These are phyloP conservation scores for Stemphylium vesicarium DNA, from an alignment of 2,329 filamentous ascomycete genomes.

Conservation along the genomic window DNA sequence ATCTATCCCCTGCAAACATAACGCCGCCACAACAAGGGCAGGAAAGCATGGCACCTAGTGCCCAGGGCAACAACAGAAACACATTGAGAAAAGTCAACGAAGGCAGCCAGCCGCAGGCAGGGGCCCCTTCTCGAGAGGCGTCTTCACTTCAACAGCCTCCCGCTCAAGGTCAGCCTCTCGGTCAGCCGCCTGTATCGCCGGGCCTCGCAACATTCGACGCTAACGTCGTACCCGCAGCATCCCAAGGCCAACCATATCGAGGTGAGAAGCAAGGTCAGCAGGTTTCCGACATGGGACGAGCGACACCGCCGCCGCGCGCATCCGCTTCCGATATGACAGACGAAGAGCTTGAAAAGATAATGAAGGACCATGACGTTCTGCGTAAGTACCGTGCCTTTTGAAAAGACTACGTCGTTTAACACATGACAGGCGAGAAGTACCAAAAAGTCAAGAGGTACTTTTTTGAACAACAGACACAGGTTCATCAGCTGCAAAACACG, in stretches of 20 bases:
- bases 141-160: slow-evolving; percentile 44
- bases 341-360: slow-evolving; percentile 55
- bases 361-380: slow-evolving; percentile 59
- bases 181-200: slow-evolving; percentile 45
- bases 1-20: slow-evolving; percentile 35
- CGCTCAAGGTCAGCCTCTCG: slow-evolving; percentile 47
- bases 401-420: slow-evolving; percentile 4
- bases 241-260: slow-evolving; percentile 54
- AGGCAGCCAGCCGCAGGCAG: slow-evolving; percentile 35
- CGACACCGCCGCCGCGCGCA: slow-evolving; percentile 55
- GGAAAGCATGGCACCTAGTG: slow-evolving; percentile 42
- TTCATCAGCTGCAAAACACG: slow-evolving; percentile 96
- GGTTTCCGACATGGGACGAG: slow-evolving; percentile 44
- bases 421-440: slow-evolving; percentile 80
- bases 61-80: slow-evolving; percentile 32
- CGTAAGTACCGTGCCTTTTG: slow-evolving; percentile 44
- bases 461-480: slow-evolving; percentile 88
- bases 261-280: slow-evolving; percentile 45
- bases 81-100: slow-evolving; percentile 46
- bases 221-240: slow-evolving; percentile 53
- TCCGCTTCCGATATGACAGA: slow-evolving; percentile 53
- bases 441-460: slow-evolving; percentile 98
- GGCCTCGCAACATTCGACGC: slow-evolving; percentile 53
- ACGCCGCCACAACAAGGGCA: slow-evolving; percentile 41
- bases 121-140: slow-evolving; percentile 42